Percentiles rank a stretch among this genome's conserved stretches.
phyloP scores from a whole-genome alignment of 495 filamentous ascomycete species.

The Penicillium longicatenatum region DNA sequence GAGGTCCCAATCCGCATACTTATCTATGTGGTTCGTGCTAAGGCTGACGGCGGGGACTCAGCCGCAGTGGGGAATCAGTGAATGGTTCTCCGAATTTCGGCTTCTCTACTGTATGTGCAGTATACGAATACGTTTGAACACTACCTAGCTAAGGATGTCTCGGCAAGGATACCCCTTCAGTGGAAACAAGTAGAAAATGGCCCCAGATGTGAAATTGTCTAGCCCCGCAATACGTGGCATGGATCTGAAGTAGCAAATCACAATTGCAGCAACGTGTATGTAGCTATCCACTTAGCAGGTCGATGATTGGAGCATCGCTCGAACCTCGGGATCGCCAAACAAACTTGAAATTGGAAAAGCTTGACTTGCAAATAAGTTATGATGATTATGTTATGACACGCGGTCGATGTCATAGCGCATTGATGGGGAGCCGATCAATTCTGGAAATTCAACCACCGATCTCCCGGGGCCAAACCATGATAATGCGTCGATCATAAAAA shows the following conservation, averaged over 20 bases:
- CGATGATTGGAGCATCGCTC: not conserved
- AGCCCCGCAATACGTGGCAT: not conserved
- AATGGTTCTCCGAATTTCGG: not conserved
- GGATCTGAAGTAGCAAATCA: not conserved
- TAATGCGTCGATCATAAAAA: constrained; percentile 11
- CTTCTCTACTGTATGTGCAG: no score
- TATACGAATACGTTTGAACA: not conserved
- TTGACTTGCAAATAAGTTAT: not conserved
- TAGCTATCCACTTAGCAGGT: not conserved
- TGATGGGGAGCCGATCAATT: not conserved
- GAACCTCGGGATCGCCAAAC: not conserved
- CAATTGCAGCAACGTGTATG: not conserved
- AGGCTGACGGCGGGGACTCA: not conserved
- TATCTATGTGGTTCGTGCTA: not conserved
- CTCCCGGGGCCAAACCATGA: constrained; percentile 13
- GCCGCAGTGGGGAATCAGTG: not conserved
- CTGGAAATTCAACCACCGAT: constrained; percentile 17
- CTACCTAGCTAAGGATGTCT: not conserved
- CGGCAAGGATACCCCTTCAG: not conserved
- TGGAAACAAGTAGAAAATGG: not conserved
- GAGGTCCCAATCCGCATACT: not conserved
- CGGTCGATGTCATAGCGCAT: constrained; percentile 1
- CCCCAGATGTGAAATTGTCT: not conserved
- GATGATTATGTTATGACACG: constrained; percentile 2
- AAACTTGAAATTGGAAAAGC: not conserved